Percentiles rank a stretch among this genome's conserved stretches.
phyloP scores from a whole-genome alignment of 148 eudicot species.

The Tetragonia tetragonoides region DNA sequence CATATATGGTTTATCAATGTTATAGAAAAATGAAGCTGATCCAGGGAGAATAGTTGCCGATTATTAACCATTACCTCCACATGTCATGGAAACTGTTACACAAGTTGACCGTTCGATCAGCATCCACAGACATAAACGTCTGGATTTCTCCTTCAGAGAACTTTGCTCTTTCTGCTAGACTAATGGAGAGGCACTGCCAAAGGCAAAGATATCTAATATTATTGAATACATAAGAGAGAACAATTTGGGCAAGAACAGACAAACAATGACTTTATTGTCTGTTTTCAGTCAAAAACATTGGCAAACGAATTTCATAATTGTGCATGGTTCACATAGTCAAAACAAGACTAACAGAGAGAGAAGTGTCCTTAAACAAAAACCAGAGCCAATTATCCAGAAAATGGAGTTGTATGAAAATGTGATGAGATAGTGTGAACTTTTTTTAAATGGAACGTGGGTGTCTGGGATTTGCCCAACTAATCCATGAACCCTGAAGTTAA shows the following conservation, averaged over 20 bases:
- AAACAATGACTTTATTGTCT: neutral
- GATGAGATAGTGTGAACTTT: no score
- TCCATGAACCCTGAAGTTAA: no score
- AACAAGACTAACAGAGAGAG: neutral
- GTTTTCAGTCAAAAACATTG: neutral
- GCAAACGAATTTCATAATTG: no score
- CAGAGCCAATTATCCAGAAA: no score
- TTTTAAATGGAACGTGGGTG: no score
- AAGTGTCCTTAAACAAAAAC: no score
- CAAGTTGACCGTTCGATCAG: slow-evolving; percentile 86
- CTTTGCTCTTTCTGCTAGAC: slow-evolving; percentile 67
- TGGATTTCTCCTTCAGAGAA: slow-evolving; percentile 95
- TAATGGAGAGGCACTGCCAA: slow-evolving; percentile 69
- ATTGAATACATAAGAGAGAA: neutral
- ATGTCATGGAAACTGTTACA: slow-evolving; percentile 90
- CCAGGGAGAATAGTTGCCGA: slow-evolving; percentile 1
- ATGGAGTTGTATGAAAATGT: no score
- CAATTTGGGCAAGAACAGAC: neutral
- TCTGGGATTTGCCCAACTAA: no score
- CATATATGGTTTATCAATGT: neutral
- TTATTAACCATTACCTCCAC: slow-evolving; percentile 73
- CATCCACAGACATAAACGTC: slow-evolving; percentile 97
- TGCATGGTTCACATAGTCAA: no score
- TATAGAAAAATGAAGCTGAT: neutral
- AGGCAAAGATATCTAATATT: slow-evolving; percentile 17